Base-by-base conservation (phyloP, 345 rosid genomes). In the Ailanthus altissimus region DNA sequence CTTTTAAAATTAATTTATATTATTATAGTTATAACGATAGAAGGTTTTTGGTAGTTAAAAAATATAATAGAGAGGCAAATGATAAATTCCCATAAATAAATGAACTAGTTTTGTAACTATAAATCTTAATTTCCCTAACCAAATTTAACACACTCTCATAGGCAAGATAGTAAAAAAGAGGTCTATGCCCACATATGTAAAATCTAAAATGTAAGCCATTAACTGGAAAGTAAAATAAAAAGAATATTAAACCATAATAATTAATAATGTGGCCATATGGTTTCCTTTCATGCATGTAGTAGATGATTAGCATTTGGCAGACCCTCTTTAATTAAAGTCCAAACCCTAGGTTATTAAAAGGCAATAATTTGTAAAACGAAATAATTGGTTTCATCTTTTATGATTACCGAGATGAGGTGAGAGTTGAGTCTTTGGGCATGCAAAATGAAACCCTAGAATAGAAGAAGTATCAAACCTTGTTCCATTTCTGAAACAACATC, bases 41-140 rank as follows among this genome's bases (percentile, higher is more conserved):
- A n/a, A n/a, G n/a, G n/a, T n/a, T n/a, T n/a, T n/a, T n/a, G n/a
- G n/a, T n/a, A n/a, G n/a, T n/a, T n/a, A n/a, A n/a, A n/a, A n/a
- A n/a, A n/a, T n/a, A n/a, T n/a, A n/a, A n/a, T n/a, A n/a, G n/a
- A n/a, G n/a, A n/a, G n/a, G n/a, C n/a, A n/a, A n/a, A n/a, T n/a
- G n/a, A n/a, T n/a, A n/a, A n/a, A n/a, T n/a, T n/a, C n/a, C 0
- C 7, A n/a, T 25, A 61, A 74, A 63, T 38, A 36, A 50, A 49
- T 62, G 50, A 74, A 36, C 38, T 63, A 49, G 60, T 74, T 61
- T 23, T 20, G n/a, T 40, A 21, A 38, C 13, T 56, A 40, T 72
- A 40, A 72, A 21, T 57, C n/a, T 42, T n/a, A n/a, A n/a, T 25
- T 1, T 15, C 8, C 8, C 0, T 18, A 25, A 8, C 45, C 65